Conservation (phyloP, 495 filamentous ascomycete species). For the Ramalina intermedia region DNA sequence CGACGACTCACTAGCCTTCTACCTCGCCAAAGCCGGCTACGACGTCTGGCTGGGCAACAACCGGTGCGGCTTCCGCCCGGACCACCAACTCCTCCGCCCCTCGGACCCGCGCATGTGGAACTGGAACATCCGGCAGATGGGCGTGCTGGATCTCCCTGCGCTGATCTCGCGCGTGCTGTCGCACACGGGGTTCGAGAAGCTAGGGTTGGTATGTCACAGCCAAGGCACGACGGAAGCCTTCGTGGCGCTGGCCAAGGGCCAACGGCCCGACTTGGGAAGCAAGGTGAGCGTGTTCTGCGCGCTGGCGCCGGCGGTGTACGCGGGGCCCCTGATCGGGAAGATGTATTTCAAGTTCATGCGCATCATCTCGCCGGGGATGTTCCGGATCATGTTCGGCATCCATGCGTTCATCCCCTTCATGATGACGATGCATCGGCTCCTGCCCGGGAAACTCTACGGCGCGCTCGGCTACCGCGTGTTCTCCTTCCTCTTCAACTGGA, state of each 20-base stretch:
- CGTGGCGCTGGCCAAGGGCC: constrained; percentile 80
- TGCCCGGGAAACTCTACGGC: constrained; percentile 62
- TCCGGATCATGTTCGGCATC: constrained; percentile 77
- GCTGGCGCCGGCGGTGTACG: constrained; percentile 82
- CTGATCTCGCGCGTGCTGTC: constrained; percentile 69
- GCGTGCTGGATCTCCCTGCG: constrained; percentile 77
- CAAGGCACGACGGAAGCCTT: constrained; percentile 89
- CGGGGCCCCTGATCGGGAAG: constrained; percentile 71
- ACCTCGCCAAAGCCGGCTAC: constrained; percentile 80
- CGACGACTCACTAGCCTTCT: constrained; percentile 82
- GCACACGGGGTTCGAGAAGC: constrained; percentile 70
- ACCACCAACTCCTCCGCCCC: constrained; percentile 54
- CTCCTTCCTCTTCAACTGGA: constrained; percentile 82
- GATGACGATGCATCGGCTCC: constrained; percentile 61
- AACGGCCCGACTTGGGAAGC: constrained; percentile 74
- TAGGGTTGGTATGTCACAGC: constrained; percentile 75
- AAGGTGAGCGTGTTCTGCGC: constrained; percentile 86
- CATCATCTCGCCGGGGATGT: constrained; percentile 57
- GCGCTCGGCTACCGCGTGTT: constrained; percentile 82
- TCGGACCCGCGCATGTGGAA: constrained; percentile 89
- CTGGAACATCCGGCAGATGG: constrained; percentile 95
- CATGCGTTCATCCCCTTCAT: constrained; percentile 93
- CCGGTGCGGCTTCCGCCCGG: constrained; percentile 70
- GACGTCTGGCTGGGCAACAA: constrained; percentile 97
- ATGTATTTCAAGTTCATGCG: constrained; percentile 91